These are phyloP conservation scores for Opeltia flavorubescens DNA, from an alignment of 495 filamentous ascomycete genomes.

Conservation along the genomic window DNA sequence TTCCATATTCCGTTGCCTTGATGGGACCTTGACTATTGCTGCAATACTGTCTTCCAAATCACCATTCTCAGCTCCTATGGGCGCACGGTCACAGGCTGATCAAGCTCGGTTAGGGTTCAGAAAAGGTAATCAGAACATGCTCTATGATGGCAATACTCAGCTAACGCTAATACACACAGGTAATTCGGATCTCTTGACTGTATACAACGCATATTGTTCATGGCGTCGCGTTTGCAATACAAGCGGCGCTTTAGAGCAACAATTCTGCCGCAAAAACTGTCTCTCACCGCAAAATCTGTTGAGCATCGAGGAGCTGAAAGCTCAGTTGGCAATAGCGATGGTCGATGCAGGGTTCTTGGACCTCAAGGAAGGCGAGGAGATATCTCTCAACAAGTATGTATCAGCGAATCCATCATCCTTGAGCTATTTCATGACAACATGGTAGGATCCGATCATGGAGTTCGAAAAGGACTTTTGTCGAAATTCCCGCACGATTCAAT, in stretches of 20 bases:
- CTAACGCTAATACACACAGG: constrained; percentile 27
- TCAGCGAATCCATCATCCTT: constrained; percentile 15
- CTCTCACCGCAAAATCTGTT: constrained; percentile 67
- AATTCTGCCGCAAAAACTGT: constrained; percentile 88
- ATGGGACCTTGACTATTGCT: constrained; percentile 78
- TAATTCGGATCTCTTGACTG: constrained; percentile 80
- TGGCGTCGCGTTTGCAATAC: constrained; percentile 71
- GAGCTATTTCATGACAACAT: constrained; percentile 6
- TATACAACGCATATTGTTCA: constrained; percentile 80
- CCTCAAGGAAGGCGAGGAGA: constrained; percentile 54
- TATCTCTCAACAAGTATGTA: constrained; percentile 41
- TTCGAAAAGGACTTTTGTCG: constrained; percentile 62
- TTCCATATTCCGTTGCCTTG: constrained; percentile 73
- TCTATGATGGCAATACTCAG: background rate
- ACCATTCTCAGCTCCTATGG: constrained; percentile 76
- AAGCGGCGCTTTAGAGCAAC: constrained; percentile 50
- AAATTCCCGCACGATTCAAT: constrained; percentile 58
- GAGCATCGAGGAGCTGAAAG: constrained; percentile 89
- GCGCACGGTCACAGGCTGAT: constrained; percentile 67
- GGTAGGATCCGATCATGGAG: constrained; percentile 37
- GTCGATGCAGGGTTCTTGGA: constrained; percentile 69
- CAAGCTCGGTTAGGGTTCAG: constrained; percentile 61
- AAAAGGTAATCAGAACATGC: constrained; percentile 29
- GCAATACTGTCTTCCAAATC: constrained; percentile 90
- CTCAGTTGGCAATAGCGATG: constrained; percentile 68